Base-by-base conservation (phyloP, 495 filamentous ascomycete species). In the Aspergillus egyptiacus region DNA sequence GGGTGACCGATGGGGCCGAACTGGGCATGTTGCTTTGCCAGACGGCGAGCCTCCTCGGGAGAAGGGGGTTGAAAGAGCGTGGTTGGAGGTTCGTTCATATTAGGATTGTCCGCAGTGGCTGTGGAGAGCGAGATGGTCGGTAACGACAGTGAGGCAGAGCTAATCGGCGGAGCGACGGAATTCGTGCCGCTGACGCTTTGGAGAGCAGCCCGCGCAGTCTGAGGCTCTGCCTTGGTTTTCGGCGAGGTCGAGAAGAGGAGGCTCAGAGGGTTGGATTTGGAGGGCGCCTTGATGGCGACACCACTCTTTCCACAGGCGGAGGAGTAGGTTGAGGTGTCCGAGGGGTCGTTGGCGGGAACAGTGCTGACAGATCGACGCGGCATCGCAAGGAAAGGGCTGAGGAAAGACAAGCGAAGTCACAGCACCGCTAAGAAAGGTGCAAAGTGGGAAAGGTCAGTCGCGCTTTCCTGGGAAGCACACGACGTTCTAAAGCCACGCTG, bases 61-160 rank as follows among this genome's bases (percentile, higher is more conserved):
- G 87, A 87, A 27, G 89, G 89, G 15, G 93, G 94, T 60, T 93
- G 70, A 60, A 96, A 97, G 22, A 98, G 77, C 3, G 89, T 95
- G 15, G 84, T 90, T 2, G 85, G 72, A 28, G 78, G 67, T 57
- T 81, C 85, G 60, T 93, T 86, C 69, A 79, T 80, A 57, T 77
- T 82, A 49, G 78, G 78, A 57, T 88, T 89, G 48, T 89, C 89
- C 28, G 82, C 86, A 10, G 82, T 86, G 46, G 91, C 89, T 8
- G 89, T 89, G 5, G 91, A 96, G 27, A 97, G 78, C 20, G 86
- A 95, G 52, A 98, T 98, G 37, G 86, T 90, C 27, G 93, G 93
- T 59, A 97, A 70, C 34, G 89, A 89, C 53, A 91, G 66, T 58
- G 82, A 81, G 24, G 88, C 71, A 31, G 83, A 80, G 46, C 80